Conservation (phyloP, 768 basidiomycete genomes). For the Mycena belliarum region DNA sequence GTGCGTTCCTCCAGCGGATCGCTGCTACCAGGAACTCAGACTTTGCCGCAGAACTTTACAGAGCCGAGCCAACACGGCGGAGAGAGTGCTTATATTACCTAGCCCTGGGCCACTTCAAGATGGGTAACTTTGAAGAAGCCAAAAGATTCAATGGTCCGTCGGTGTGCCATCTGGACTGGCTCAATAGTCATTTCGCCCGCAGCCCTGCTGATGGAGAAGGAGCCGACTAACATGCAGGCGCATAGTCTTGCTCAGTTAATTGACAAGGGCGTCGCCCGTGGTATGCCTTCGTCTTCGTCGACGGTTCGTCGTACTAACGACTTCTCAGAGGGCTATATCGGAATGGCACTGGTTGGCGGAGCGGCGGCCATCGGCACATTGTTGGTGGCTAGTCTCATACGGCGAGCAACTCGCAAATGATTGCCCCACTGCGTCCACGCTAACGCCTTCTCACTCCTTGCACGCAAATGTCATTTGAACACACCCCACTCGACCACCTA, state of each 20-base stretch:
- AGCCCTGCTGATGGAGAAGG: constrained; percentile 88
- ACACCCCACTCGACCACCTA: constrained; percentile 14
- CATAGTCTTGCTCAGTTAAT: constrained; percentile 85
- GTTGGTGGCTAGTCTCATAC: constrained; percentile 73
- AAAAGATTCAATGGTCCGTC: constrained; percentile 91
- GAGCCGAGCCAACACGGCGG: constrained; percentile 80
- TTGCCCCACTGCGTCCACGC: constrained; percentile 11
- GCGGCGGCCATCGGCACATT: constrained; percentile 83
- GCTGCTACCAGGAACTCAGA: constrained; percentile 16
- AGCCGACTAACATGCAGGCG: constrained; percentile 92
- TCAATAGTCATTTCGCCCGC: constrained; percentile 3
- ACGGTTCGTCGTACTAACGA: not conserved
- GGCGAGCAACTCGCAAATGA: constrained; percentile 73
- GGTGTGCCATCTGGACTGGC: constrained; percentile 29
- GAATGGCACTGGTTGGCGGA: constrained; percentile 94
- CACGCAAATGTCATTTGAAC: constrained; percentile 7
- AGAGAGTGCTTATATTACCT: constrained; percentile 97
- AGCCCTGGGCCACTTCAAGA: constrained; percentile 94
- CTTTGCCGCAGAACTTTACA: constrained; percentile 82
- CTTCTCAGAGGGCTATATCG: constrained; percentile 89
- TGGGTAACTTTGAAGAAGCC: constrained; percentile 92
- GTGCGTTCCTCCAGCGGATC: constrained; percentile 37
- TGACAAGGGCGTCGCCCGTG: constrained; percentile 80
- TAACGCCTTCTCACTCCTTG: constrained; percentile 12
- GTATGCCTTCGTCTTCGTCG: constrained; percentile 39